Conservation (phyloP, 805 yeast genomes). For the Candida insectorum region DNA sequence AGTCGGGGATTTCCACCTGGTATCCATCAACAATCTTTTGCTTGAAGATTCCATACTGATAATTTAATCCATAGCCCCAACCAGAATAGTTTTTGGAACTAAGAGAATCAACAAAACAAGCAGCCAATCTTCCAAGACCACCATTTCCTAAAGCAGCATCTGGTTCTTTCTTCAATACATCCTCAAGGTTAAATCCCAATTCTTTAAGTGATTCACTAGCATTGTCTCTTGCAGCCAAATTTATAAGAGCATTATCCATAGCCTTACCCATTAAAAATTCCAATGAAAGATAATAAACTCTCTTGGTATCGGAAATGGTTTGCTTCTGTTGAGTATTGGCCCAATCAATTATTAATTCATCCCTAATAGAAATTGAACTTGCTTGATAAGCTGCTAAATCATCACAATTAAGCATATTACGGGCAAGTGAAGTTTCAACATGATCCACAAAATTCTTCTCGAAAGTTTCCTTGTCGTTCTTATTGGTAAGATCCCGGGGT, state of each 20-base stretch:
- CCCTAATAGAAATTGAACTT: conserved; percentile 73
- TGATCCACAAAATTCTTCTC: conserved; percentile 72
- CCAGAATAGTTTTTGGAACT: conserved; percentile 86
- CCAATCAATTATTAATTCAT: conserved; percentile 81
- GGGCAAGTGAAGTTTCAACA: conserved; percentile 88
- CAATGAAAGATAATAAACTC: conserved; percentile 81
- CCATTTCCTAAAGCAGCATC: conserved; percentile 96
- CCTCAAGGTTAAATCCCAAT: conserved; percentile 86
- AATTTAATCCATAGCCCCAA: conserved; percentile 95
- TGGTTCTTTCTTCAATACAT: conserved; percentile 78
- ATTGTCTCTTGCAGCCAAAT: conserved; percentile 62
- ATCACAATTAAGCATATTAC: conserved; percentile 90
- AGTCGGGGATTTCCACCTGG: conserved; percentile 92
- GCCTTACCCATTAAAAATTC: conserved; percentile 96
- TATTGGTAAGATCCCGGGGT: conserved; percentile 30
- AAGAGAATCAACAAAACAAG: conserved; percentile 88
- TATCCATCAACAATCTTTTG: conserved; percentile 88
- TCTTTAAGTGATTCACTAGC: conserved; percentile 49
- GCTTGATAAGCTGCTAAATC: conserved; percentile 91
- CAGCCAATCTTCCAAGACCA: conserved; percentile 91
- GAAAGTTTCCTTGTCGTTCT: conserved; percentile 49
- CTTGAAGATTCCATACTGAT: conserved; percentile 89
- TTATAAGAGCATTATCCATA: conserved; percentile 88
- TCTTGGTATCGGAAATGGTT: conserved; percentile 76
- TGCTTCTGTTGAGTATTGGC: conserved; percentile 89